phyloP scores from a whole-genome alignment of 2,329 filamentous ascomycete genomes.

The Cryphonectria carpinicola region DNA sequence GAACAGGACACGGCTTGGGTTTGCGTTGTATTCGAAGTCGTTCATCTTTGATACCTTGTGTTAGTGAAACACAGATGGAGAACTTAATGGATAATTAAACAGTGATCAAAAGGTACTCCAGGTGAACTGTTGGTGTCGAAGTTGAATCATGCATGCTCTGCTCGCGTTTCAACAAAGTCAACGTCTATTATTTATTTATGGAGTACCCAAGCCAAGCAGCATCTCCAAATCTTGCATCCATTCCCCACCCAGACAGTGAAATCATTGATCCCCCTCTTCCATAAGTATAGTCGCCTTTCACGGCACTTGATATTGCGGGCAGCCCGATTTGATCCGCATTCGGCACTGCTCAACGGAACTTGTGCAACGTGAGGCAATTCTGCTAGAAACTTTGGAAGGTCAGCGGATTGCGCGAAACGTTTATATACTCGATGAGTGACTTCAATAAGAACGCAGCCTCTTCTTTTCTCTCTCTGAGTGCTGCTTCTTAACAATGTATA shows the following conservation, averaged over 20 bases:
- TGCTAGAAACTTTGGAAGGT: neutral
- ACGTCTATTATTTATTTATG: neutral
- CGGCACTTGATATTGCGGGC: neutral
- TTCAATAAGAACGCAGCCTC: too few relatives aligned
- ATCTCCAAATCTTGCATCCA: neutral
- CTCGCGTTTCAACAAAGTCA: neutral
- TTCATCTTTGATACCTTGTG: slow-evolving; percentile 41
- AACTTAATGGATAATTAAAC: too few relatives aligned
- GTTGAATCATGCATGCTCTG: neutral
- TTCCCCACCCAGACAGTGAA: neutral
- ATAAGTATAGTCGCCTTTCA: neutral
- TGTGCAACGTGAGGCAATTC: neutral
- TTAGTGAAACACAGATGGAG: neutral
- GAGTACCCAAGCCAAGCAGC: neutral
- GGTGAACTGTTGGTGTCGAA: neutral
- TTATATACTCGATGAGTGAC: too few relatives aligned
- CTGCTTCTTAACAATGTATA: too few relatives aligned
- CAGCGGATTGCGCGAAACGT: neutral
- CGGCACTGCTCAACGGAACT: neutral
- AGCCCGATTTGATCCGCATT: neutral
- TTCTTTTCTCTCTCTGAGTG: too few relatives aligned
- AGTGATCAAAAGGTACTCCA: neutral
- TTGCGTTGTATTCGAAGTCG: slow-evolving; percentile 57
- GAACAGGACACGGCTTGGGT: slow-evolving; percentile 56
- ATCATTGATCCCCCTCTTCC: neutral